These are phyloP conservation scores for Elaeis guineensis DNA, from an alignment of 176 grass and related monocot genomes.

Conservation along the genomic window DNA sequence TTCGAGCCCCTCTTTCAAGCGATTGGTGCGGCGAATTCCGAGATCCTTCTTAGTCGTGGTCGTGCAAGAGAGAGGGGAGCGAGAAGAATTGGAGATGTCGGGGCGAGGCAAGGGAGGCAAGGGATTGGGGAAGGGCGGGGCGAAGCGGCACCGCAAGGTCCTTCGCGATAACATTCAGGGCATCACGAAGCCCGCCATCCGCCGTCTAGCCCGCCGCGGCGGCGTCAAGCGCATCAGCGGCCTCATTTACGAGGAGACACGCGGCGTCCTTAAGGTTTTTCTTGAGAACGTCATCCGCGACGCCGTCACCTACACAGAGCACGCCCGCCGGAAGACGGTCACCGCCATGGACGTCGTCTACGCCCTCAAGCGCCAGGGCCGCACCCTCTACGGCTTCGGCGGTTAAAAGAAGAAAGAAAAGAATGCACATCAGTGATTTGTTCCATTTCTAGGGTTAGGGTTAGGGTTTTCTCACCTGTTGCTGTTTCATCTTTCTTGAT, in stretches of 20 bases:
- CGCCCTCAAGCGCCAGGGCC: conserved; percentile 17
- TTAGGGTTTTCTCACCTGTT: no score
- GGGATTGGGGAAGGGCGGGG: conserved; percentile 51
- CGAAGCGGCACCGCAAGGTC: conserved; percentile 69
- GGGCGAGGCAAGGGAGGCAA: conserved; percentile 52
- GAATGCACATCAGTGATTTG: no score
- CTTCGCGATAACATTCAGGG: conserved; percentile 66
- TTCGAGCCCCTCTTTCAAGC: rapidly evolving
- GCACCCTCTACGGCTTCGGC: conserved; percentile 17
- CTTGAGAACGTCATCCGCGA: conserved; percentile 33
- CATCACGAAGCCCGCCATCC: conserved; percentile 62
- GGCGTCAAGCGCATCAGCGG: conserved; percentile 69
- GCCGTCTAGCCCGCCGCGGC: conserved; percentile 34
- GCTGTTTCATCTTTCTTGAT: no score
- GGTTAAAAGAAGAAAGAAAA: no score
- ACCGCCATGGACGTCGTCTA: conserved; percentile 28
- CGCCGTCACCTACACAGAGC: conserved; percentile 22
- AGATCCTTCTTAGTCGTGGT: no score
- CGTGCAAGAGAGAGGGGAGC: no score
- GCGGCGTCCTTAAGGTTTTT: conserved; percentile 71
- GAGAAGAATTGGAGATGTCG: no score
- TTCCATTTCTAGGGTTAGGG: no score
- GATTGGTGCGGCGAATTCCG: no score
- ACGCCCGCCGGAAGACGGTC: conserved; percentile 23
- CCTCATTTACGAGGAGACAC: conserved; percentile 60